A percentile compares a stretch with the other conserved stretches of the same genome.
Evolutionary conservation across 805 yeast species (phyloP).

Genomic region (Starmerella floricola): DNA sequence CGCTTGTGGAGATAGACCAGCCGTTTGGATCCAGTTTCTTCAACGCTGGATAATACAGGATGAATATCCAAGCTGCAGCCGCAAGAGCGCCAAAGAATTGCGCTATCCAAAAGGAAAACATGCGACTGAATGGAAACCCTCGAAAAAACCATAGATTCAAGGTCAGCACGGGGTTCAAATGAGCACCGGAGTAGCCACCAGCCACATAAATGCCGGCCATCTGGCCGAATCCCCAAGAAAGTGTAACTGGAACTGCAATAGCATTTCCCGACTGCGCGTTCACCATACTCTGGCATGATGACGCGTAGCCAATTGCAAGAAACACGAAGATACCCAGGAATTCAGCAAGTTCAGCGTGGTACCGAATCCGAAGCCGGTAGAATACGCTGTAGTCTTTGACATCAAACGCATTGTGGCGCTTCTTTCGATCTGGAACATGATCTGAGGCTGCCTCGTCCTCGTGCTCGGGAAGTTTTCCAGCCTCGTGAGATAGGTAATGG

Average conservation of each 20-base stretch:
- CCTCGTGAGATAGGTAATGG: slow-evolving; percentile 1
- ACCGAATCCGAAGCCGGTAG: background rate
- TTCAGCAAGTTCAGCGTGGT: slow-evolving; percentile 33
- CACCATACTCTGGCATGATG: slow-evolving; percentile 35
- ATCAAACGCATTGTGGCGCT: background rate
- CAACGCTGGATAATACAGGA: slow-evolving; percentile 33
- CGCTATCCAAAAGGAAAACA: slow-evolving; percentile 35
- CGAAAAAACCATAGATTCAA: slow-evolving; percentile 38
- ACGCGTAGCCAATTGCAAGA: slow-evolving; percentile 39
- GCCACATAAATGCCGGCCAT: slow-evolving; percentile 40
- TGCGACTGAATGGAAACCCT: slow-evolving; percentile 41
- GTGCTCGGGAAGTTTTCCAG: background rate
- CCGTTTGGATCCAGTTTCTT: slow-evolving; percentile 29
- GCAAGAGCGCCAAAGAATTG: slow-evolving; percentile 39
- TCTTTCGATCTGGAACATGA: background rate
- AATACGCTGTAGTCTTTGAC: slow-evolving; percentile 1
- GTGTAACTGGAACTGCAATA: slow-evolving; percentile 33
- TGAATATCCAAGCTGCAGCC: slow-evolving; percentile 32
- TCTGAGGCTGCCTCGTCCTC: background rate
- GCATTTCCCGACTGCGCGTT: slow-evolving; percentile 35
- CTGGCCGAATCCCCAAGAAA: slow-evolving; percentile 46
- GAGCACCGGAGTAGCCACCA: slow-evolving; percentile 51
- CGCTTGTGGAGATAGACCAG: slow-evolving; percentile 2
- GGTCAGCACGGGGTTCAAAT: slow-evolving; percentile 44
- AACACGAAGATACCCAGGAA: slow-evolving; percentile 40